phyloP scores from a whole-genome alignment of 202 grass and related monocot species.

The Tripidium arundinaceum region DNA sequence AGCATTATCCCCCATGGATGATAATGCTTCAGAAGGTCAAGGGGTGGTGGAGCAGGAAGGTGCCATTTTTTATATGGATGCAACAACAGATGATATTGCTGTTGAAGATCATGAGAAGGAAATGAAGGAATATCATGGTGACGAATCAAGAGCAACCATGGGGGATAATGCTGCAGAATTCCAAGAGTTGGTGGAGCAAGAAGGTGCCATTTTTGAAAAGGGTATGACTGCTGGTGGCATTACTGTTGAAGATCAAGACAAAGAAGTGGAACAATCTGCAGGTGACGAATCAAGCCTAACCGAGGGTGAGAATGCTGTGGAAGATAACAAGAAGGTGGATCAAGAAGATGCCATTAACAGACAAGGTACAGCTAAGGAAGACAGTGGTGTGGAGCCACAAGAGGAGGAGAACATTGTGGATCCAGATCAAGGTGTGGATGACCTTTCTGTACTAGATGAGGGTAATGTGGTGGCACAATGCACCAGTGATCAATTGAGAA shows the following conservation, averaged over 20 bases:
- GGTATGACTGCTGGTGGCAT: background rate
- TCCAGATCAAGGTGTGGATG: background rate
- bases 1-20: background rate
- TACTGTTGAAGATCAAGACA: conserved; percentile 19
- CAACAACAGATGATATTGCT: background rate
- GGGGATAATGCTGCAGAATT: background rate
- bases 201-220: background rate
- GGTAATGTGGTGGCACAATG: background rate
- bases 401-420: background rate
- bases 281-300: background rate
- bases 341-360: conserved; percentile 5
- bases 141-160: background rate
- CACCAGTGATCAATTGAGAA: background rate
- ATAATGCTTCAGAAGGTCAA: background rate
- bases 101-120: conserved; percentile 21
- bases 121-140: background rate
- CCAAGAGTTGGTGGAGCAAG: background rate
- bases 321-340: conserved; percentile 5
- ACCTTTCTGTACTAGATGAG: background rate
- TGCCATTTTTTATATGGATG: background rate
- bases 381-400: conserved; percentile 7
- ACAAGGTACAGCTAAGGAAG: conserved; percentile 4
- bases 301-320: background rate
- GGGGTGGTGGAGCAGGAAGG: background rate
- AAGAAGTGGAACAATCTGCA: background rate